Base-by-base conservation (phyloP, 257 asterid species). In the Penstemon davidsonii region DNA sequence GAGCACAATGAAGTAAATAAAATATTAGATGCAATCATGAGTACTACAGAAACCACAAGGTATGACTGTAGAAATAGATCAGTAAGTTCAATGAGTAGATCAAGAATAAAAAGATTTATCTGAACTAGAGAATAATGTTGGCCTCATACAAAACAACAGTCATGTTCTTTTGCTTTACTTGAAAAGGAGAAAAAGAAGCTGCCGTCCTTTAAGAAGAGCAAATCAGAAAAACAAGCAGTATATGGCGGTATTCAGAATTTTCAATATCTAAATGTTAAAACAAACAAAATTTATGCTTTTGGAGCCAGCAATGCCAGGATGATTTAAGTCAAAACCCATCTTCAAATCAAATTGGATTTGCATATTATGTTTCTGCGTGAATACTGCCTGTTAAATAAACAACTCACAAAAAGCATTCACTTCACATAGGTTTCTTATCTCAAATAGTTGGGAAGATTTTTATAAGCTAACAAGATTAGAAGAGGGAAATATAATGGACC, bases 141-240 rank as follows among this genome's bases (percentile, higher is more conserved):
- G 39, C 25, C 36, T 55, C 13, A 54, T 37, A 50, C 55, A 62
- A 72, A 68, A 44, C 8, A 57, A 52, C 66, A 58, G 46, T 18
- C 69, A n/a, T 33, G 11, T 44, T 55, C 41, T 58, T 50, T 45
- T 47, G 25, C 13, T 40, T 25, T 59, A 70, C 33, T 59, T 18
- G 69, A 44, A 54, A 57, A 64, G 9, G 41, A 47, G 5, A 37
- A 8, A 19, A 12, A 49, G 0, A 54, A 43, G 33, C 7, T 76
- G 43, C 66, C 44, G 15, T 19, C 47, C 62, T 60, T 73, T 6
- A 51, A 57, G 61, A 38, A 37, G 52, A 41, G 55, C 45, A 71
- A 71, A 44, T 53, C 70, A 53, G 44, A 25, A 71, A 36, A 69
- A 49, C 46, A 40, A 76, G 42, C 64, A 67, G 72, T 62, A 62